These are phyloP conservation scores for Saccharomycopsis malanga DNA, from an alignment of 805 yeast species.

Conservation along the genomic window DNA sequence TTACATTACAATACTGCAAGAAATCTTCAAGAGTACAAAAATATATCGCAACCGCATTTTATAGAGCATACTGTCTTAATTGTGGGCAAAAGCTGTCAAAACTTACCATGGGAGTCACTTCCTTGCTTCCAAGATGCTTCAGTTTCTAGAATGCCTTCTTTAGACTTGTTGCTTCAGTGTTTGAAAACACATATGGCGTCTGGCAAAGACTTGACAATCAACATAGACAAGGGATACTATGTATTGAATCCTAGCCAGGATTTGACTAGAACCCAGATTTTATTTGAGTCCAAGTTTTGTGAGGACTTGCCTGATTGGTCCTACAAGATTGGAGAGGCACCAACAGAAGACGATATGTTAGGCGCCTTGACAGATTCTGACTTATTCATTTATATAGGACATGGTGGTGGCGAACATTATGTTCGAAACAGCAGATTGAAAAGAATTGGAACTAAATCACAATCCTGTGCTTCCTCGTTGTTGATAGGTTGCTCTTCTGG, in stretches of 20 bases:
- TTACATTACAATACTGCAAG: slow-evolving; percentile 26
- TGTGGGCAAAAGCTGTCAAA: slow-evolving; percentile 57
- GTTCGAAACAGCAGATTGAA: slow-evolving; percentile 50
- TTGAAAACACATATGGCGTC: slow-evolving; percentile 25
- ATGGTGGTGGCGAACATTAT: slow-evolving; percentile 93
- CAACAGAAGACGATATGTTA: slow-evolving; percentile 48
- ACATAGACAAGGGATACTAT: slow-evolving; percentile 39
- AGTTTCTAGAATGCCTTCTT: slow-evolving; percentile 71
- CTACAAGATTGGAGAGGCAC: slow-evolving; percentile 49
- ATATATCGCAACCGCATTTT: slow-evolving; percentile 7
- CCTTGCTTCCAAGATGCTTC: slow-evolving; percentile 47
- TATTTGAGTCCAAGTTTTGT: slow-evolving; percentile 41
- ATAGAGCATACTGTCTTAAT: slow-evolving; percentile 60
- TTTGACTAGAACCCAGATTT: slow-evolving; percentile 54
- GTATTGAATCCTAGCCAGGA: slow-evolving; percentile 82
- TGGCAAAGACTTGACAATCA: slow-evolving; percentile 1
- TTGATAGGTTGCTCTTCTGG: slow-evolving; percentile 93
- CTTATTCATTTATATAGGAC: slow-evolving; percentile 78
- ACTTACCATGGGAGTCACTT: slow-evolving; percentile 87
- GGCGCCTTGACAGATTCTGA: slow-evolving; percentile 36
- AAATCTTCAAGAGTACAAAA: slow-evolving; percentile 10
- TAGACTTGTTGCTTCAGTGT: slow-evolving; percentile 36
- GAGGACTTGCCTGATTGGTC: slow-evolving; percentile 35
- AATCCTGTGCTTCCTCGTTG: slow-evolving; percentile 33
- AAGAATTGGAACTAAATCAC: slow-evolving; percentile 32